These are phyloP conservation scores for Colletotrichum phormii DNA, from an alignment of 2,329 filamentous ascomycete genomes.

Conservation along the genomic window DNA sequence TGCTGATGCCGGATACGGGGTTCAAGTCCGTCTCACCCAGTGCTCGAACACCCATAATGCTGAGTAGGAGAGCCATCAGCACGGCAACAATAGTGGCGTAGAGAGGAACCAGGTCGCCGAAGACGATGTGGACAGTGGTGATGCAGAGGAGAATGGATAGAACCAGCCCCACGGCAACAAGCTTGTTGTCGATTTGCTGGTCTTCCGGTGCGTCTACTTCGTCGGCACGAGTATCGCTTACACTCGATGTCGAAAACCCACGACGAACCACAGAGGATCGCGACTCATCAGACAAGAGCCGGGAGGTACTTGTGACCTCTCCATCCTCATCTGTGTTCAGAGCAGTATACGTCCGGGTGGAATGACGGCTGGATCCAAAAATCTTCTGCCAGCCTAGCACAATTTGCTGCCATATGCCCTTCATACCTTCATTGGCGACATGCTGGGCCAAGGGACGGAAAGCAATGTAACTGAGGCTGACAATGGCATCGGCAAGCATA, in stretches of 20 bases:
- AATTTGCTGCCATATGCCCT: slow-evolving; percentile 1
- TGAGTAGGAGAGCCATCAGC: slow-evolving; percentile 81
- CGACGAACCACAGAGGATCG: neutral
- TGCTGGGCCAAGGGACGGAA: slow-evolving; percentile 64
- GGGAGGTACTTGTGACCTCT: slow-evolving; percentile 13
- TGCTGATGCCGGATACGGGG: slow-evolving; percentile 95
- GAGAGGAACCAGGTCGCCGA: slow-evolving; percentile 84
- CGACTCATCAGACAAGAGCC: slow-evolving; percentile 11
- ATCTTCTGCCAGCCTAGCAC: neutral
- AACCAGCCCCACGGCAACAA: slow-evolving; percentile 80
- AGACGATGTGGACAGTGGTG: slow-evolving; percentile 82
- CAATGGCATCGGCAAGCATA: slow-evolving; percentile 93
- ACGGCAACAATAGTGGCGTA: slow-evolving; percentile 83
- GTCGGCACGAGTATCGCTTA: slow-evolving; percentile 47
- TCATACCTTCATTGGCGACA: neutral
- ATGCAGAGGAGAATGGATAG: slow-evolving; percentile 85
- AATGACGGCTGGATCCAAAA: neutral
- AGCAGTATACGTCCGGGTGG: slow-evolving; percentile 18
- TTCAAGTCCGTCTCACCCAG: slow-evolving; percentile 91
- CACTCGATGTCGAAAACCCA: neutral
- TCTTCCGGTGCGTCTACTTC: slow-evolving; percentile 91
- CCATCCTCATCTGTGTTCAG: slow-evolving; percentile 17
- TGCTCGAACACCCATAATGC: slow-evolving; percentile 79
- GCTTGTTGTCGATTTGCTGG: slow-evolving; percentile 80
- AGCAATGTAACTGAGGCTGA: slow-evolving; percentile 86